Base-by-base conservation (phyloP, 2,329 filamentous ascomycete genomes). In the Dactylellina parvicollis region DNA sequence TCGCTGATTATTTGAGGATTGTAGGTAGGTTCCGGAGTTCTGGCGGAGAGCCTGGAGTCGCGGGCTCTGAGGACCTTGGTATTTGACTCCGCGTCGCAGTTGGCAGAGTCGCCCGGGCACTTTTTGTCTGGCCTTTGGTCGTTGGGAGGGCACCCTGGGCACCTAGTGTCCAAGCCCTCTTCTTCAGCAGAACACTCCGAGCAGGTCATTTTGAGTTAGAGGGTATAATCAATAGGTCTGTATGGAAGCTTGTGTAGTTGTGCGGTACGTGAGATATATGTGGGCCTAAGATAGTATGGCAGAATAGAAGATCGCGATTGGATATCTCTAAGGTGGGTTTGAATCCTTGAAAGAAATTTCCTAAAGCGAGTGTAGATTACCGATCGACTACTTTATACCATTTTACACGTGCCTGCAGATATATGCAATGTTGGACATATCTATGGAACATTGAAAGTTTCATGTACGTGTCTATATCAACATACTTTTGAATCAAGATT, bases 11-110 rank as follows among this genome's bases (percentile, higher is more conserved):
- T 28, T 28, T 34, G 46, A 36, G 10, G 24, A 32, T 14, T 5
- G 1, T 38, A 3, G 44, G 30, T 32, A 22, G 20, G 38, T 36
- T n/a, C n/a, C n/a, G n/a, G 36, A 12, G 60, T 22, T 22, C 38
- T 26, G 20, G 61, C 14, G 24, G 32, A 46, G 20, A 20, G 40
- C 2, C 18, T 7, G 34, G 60, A 18, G 24, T 2, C 22, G 5
- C 49, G 61, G 16, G 61, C 34, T 47, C 47, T 8, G 14, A 46
- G 59, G 9, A 18, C 22, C 24, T 64, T 54, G 28, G 20, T 44
- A 4, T 7, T 18, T 8, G 16, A 7, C 16, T 49, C 44, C 5
- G 3, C 20, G 3, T 26, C 14, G 44, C 44, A 49, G 4, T 49
- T 26, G 20, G 24, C 8, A 10, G n/a, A 49, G 24, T 26, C 18